Conservation (phyloP, 495 filamentous ascomycete genomes). For the Trichoderma asperelloides region DNA sequence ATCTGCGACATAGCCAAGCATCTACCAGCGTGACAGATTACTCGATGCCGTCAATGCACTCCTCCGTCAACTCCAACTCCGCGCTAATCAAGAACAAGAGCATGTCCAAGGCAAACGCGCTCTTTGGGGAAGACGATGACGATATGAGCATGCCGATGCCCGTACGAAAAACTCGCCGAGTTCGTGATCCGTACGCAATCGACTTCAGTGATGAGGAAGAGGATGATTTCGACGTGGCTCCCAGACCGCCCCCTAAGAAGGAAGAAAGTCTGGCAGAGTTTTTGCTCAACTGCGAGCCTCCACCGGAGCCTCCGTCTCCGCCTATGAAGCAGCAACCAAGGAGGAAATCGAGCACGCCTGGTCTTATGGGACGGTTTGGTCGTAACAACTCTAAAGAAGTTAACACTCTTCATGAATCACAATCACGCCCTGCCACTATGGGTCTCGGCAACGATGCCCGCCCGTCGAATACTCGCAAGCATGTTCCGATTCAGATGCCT, state of each 20-base stretch:
- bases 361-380: slow-evolving; percentile 55
- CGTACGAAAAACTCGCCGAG: slow-evolving; percentile 62
- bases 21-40: slow-evolving; percentile 35
- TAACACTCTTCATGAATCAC: slow-evolving; percentile 18
- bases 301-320: slow-evolving; percentile 40
- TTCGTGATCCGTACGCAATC: slow-evolving; percentile 86
- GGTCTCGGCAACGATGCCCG: slow-evolving; percentile 9
- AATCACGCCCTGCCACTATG: slow-evolving; percentile 14
- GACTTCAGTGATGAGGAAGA: slow-evolving; percentile 79
- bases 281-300: slow-evolving; percentile 71
- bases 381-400: slow-evolving; percentile 29
- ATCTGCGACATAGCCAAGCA: slow-evolving; percentile 32
- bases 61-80: slow-evolving; percentile 45
- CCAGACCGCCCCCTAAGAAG: slow-evolving; percentile 31
- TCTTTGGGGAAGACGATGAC: slow-evolving; percentile 18
- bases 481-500: slow-evolving; percentile 41
- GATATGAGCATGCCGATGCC: slow-evolving; percentile 44
- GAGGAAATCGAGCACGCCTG: slow-evolving; percentile 51
- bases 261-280: slow-evolving; percentile 85
- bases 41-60: slow-evolving; percentile 15
- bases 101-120: slow-evolving; percentile 14
- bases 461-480: slow-evolving; percentile 12
- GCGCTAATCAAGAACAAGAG: slow-evolving; percentile 32
- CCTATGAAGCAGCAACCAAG: slow-evolving; percentile 35
- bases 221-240: slow-evolving; percentile 31